Evolutionary conservation across 73 alveolate species (phyloP).

Genomic region (Paramecium tetraurelia): DNA sequence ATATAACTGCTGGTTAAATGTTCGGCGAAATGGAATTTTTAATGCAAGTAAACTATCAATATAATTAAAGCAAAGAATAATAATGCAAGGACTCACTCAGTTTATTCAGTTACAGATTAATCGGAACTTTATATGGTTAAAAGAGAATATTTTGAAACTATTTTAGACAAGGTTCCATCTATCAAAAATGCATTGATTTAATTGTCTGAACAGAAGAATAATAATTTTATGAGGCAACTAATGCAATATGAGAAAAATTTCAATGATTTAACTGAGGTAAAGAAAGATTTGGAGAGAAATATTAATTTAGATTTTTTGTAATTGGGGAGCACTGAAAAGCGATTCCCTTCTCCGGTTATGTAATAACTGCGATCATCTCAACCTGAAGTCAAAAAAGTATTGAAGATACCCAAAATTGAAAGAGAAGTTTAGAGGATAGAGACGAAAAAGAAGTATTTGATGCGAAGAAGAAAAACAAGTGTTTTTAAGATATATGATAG

Average conservation of each 20-base stretch:
- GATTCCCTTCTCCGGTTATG: neutral
- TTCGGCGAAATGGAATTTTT: constrained; percentile 43
- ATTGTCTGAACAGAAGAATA: neutral
- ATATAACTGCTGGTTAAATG: constrained; percentile 19
- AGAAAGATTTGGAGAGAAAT: constrained; percentile 1
- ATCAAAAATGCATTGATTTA: neutral
- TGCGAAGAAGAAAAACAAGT: neutral
- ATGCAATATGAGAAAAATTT: neutral
- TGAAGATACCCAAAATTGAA: neutral
- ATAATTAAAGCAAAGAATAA: neutral
- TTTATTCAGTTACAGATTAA: constrained; percentile 11
- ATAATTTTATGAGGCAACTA: neutral
- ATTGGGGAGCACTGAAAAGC: neutral
- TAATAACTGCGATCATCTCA: neutral
- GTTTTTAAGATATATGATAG: neutral
- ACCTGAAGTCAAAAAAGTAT: neutral
- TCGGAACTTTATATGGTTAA: neutral
- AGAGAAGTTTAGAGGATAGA: neutral
- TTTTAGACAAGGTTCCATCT: neutral
- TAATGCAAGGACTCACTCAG: neutral
- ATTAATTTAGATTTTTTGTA: neutral
- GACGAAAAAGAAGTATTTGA: neutral
- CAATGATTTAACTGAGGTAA: constrained; percentile 29
- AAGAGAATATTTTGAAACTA: neutral
- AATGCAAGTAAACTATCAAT: neutral